A percentile compares a stretch with the other conserved stretches of the same genome.
These are phyloP conservation scores for Hypoxylon sp. DNA, from an alignment of 2,329 filamentous ascomycete species.

Conservation along the genomic window DNA sequence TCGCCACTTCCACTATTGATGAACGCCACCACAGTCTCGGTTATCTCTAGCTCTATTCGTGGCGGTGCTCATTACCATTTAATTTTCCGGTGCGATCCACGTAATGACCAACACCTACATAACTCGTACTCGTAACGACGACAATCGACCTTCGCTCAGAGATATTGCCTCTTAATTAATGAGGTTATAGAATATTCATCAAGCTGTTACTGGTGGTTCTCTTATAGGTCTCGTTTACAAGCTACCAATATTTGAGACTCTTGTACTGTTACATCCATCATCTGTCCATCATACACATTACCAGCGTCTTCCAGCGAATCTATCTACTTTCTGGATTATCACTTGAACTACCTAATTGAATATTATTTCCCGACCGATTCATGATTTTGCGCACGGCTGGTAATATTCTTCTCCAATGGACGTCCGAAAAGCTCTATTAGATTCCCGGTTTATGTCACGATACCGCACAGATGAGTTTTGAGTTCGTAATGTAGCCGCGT, in stretches of 20 bases:
- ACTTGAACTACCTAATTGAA: conserved; percentile 6
- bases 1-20: no score
- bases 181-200: no score
- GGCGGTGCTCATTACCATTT: no score
- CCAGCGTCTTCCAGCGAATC: conserved; percentile 7
- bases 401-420: conserved; percentile 29
- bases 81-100: no score
- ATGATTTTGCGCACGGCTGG: conserved; percentile 12
- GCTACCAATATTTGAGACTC: conserved; percentile 10
- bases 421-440: conserved; percentile 18
- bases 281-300: conserved; percentile 22
- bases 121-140: conserved; percentile 2
- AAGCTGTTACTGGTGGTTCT: no score
- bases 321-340: conserved; percentile 5
- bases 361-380: conserved; percentile 13
- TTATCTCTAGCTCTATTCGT: no score
- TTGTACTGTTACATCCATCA: conserved; percentile 33
- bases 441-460: conserved; percentile 4
- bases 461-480: conserved; percentile 8
- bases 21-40: no score
- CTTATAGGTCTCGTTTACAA: background rate
- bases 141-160: conserved; percentile 1
- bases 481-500: conserved; percentile 17
- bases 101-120: background rate
- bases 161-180: conserved; percentile 12